Percentiles rank a stretch among this genome's conserved stretches.
phyloP scores from a whole-genome alignment of 805 yeast species.

The Komagataella mondaviorum region DNA sequence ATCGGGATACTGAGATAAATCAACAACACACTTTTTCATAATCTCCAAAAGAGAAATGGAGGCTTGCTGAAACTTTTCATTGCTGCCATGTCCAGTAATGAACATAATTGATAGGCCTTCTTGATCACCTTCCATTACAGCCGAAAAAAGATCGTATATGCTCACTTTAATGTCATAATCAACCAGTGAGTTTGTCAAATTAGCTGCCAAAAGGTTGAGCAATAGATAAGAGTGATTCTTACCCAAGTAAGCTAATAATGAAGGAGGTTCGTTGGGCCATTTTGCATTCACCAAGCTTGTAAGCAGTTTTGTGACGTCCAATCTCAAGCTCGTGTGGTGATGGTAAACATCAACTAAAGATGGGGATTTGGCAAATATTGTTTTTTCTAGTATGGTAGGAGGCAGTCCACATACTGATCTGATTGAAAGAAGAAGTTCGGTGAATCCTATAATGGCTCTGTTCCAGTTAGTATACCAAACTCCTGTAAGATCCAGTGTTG shows the following conservation, averaged over 20 bases:
- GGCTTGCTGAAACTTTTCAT: constrained; percentile 10
- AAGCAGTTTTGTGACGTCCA: constrained; percentile 38
- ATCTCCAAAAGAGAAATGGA: constrained; percentile 35
- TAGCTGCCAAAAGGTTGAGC: constrained; percentile 43
- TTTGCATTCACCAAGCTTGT: constrained; percentile 40
- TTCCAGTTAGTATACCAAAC: constrained; percentile 37
- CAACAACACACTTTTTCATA: constrained; percentile 39
- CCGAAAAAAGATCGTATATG: constrained; percentile 50
- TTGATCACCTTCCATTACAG: constrained; percentile 59
- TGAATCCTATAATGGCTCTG: constrained; percentile 36
- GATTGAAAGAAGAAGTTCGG: constrained; percentile 40
- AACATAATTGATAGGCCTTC: constrained; percentile 66
- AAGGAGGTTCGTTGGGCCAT: constrained; percentile 55
- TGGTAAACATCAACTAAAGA: constrained; percentile 42
- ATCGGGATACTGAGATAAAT: constrained; percentile 41
- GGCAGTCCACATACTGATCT: constrained; percentile 32
- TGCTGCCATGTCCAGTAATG: constrained; percentile 44
- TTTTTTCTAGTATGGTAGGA: constrained; percentile 55
- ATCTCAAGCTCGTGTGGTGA: constrained; percentile 31
- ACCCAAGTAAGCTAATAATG: constrained; percentile 73
- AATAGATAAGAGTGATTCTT: constrained; percentile 45
- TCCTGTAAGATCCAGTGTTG: constrained; percentile 28
- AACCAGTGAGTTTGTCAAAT: constrained; percentile 43
- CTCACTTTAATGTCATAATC: constrained; percentile 37
- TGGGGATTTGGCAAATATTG: constrained; percentile 42